phyloP scores from a whole-genome alignment of 2,329 filamentous ascomycete genomes.

The Curvularia sp. region DNA sequence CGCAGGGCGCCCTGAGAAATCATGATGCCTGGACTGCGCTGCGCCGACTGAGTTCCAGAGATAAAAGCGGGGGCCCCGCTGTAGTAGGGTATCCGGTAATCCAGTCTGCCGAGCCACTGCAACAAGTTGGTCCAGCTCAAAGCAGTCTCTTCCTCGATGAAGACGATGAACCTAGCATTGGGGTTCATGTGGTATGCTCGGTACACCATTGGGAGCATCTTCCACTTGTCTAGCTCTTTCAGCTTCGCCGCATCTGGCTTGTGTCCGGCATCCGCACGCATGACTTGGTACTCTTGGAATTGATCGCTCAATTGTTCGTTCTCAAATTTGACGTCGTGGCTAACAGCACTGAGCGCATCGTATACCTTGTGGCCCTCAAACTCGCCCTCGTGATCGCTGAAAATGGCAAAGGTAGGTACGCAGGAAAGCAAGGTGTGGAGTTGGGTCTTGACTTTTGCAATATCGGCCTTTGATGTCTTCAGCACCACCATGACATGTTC shows the following conservation, averaged over 20 bases:
- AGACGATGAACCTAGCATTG: conserved; percentile 39
- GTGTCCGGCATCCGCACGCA: conserved; percentile 53
- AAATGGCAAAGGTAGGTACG: conserved; percentile 63
- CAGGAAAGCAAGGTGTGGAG: conserved; percentile 63
- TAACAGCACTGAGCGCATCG: conserved; percentile 58
- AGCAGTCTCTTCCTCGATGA: conserved; percentile 47
- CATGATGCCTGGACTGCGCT: conserved; percentile 54
- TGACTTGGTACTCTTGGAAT: conserved; percentile 60
- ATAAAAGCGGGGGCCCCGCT: conserved; percentile 50
- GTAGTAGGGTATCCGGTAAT: conserved; percentile 53
- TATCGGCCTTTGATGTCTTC: conserved; percentile 66
- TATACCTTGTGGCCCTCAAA: conserved; percentile 59
- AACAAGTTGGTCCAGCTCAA: conserved; percentile 49
- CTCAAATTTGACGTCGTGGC: conserved; percentile 37
- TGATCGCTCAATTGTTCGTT: conserved; percentile 60
- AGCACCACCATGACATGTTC: conserved; percentile 64
- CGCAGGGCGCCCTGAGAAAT: conserved; percentile 52
- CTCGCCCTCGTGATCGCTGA: conserved; percentile 64
- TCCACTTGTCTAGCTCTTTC: conserved; percentile 65
- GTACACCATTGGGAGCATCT: conserved; percentile 63
- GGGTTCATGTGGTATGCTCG: conserved; percentile 52
- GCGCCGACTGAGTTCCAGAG: conserved; percentile 49
- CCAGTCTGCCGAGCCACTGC: conserved; percentile 49
- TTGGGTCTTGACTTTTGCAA: conserved; percentile 63
- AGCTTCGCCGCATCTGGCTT: conserved; percentile 53